Conservation (phyloP, 2,329 filamentous ascomycete genomes). For the Microsporum audouinii region DNA sequence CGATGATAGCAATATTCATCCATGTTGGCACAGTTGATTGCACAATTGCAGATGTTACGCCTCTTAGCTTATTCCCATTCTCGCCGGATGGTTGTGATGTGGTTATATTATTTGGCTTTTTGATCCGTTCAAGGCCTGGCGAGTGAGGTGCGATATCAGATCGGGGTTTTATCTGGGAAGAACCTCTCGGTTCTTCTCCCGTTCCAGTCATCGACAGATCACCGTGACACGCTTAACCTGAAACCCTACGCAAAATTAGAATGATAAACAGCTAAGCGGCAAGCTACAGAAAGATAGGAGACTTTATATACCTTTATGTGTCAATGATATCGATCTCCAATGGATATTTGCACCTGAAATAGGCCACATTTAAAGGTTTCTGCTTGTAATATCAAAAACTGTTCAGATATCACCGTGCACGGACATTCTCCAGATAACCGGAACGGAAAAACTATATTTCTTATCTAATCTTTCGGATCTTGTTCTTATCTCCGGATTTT, state of each 20-base stretch:
- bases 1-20: conserved; percentile 56
- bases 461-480: conserved; percentile 1
- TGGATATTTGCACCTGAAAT: background rate
- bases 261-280: background rate
- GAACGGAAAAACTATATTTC: background rate
- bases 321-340: background rate
- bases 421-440: background rate
- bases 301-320: background rate
- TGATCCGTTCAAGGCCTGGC: background rate
- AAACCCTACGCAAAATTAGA: background rate
- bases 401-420: too few species aligned
- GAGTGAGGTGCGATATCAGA: background rate
- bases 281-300: background rate
- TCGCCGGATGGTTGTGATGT: background rate
- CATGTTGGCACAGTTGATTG: conserved; percentile 43
- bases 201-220: background rate
- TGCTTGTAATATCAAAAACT: too few species aligned
- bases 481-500: background rate
- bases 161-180: background rate
- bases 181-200: background rate
- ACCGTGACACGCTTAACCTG: background rate
- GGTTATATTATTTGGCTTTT: too few species aligned
- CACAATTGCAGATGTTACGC: conserved; percentile 21
- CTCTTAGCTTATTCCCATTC: background rate
- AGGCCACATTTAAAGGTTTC: background rate